Conservation (phyloP, 2,329 filamentous ascomycete genomes). For the Trichoderma simmonsii region DNA sequence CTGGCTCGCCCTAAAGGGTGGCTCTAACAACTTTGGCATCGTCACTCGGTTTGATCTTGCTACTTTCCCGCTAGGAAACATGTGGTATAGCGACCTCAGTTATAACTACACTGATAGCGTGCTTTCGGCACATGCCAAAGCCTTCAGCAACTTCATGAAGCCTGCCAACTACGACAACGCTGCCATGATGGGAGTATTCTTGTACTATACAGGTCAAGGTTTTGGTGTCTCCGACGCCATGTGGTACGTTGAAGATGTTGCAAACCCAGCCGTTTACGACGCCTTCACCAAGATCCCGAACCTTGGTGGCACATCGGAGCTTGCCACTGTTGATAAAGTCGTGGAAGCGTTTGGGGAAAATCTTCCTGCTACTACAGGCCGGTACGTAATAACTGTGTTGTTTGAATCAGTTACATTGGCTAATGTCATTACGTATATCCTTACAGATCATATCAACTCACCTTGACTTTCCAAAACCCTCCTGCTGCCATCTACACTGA, state of each 20-base stretch:
- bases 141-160: constrained; percentile 21
- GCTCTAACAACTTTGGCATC: constrained; percentile 43
- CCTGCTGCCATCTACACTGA: neutral
- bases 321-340: constrained; percentile 13
- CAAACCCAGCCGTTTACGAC: constrained; percentile 4
- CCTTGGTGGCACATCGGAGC: constrained; percentile 9
- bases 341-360: constrained; percentile 8
- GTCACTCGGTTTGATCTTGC: constrained; percentile 28
- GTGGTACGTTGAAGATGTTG: neutral
- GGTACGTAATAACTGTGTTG: neutral
- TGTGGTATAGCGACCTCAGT: constrained; percentile 25
- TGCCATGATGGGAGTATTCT: constrained; percentile 11
- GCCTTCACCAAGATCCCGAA: constrained; percentile 9
- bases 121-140: constrained; percentile 12
- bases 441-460: neutral
- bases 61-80: constrained; percentile 19
- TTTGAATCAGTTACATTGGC: neutral
- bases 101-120: constrained; percentile 20
- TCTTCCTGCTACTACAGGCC: constrained; percentile 5
- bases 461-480: neutral
- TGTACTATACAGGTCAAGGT: neutral
- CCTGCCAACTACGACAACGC: constrained; percentile 22
- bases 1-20: constrained; percentile 44
- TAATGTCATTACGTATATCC: neutral
- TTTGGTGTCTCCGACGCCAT: constrained; percentile 23